Base-by-base conservation (phyloP, 108 stramenopile genomes). In the Cyclotella sp. region DNA sequence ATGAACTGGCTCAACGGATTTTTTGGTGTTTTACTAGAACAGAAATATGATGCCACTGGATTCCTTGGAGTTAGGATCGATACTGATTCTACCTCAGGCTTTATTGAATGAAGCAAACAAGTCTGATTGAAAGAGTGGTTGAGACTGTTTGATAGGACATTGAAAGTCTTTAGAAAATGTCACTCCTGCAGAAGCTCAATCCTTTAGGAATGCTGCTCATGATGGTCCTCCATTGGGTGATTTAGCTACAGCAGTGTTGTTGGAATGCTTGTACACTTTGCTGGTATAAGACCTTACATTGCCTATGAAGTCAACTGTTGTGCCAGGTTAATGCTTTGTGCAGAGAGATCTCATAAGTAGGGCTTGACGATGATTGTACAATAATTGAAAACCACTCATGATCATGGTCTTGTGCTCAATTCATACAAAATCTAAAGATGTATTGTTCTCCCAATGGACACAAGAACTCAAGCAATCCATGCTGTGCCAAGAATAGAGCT, bases 251-350 rank as follows among this genome's bases (percentile, higher is more conserved):
- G 15, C n/a, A 19, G 11, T 7, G 21, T 54, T 12, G 53, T 54
- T 54, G 53, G 53, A 8, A 54, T 54, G 53, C n/a, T 54, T 12
- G 8, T 54, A 12, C n/a, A 54, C n/a, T n/a, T 54, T 54, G 53
- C 11, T 8, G n/a, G 21, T 21, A n/a, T n/a, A 8, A 12, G n/a
- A n/a, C 53, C 53, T n/a, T 10, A 54, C 8, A 54, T 54, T 7
- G 8, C 53, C 8, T 54, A 12, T 21, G 21, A 7, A 16, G 53
- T 54, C 8, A 19, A 54, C n/a, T 19, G 53, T 21, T 7, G 8
- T n/a, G 53, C n/a, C n/a, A 16, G 45, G 14, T 54, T n/a, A 18
- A 54, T 21, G n/a, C n/a, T 54, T n/a, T n/a, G n/a, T 54, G 15
- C 53, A 12, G n/a, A 54, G 53, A 16, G n/a, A n/a, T 54, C 53